Percentiles rank a stretch among this genome's conserved stretches.
phyloP scores from a whole-genome alignment of 768 basidiomycete species.

The Tylopilus plumbeoviolaceoides region DNA sequence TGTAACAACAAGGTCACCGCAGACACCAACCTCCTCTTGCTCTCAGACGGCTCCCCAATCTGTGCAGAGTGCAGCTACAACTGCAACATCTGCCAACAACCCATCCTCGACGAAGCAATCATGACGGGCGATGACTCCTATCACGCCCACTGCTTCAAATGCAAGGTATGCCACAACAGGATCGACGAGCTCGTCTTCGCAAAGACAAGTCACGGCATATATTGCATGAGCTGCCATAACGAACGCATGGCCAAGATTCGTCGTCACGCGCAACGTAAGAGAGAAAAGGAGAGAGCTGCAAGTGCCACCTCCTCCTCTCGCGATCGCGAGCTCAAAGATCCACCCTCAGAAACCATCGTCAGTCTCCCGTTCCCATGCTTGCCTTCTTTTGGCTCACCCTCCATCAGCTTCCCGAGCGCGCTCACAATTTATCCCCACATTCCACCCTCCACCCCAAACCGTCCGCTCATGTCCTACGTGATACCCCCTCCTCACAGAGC shows the following conservation, averaged over 20 bases:
- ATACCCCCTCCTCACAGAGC: conserved; percentile 23
- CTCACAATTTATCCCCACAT: conserved; percentile 1
- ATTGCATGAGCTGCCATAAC: conserved; percentile 98
- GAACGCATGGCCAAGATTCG: conserved; percentile 93
- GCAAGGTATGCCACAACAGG: conserved; percentile 87
- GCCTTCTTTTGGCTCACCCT: background rate
- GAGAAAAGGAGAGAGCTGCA: conserved; percentile 53
- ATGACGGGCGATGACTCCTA: conserved; percentile 99
- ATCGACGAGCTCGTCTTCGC: conserved; percentile 99
- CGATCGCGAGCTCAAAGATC: conserved; percentile 23
- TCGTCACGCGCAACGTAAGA: conserved; percentile 86
- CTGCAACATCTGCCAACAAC: conserved; percentile 90
- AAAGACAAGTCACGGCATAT: conserved; percentile 96
- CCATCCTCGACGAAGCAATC: conserved; percentile 97
- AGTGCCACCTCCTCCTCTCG: conserved; percentile 22
- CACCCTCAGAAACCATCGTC: conserved; percentile 41
- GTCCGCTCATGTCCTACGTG: conserved; percentile 22
- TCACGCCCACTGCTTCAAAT: conserved; percentile 98
- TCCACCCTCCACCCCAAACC: conserved; percentile 20
- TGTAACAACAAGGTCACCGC: conserved; percentile 90
- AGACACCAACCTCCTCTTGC: conserved; percentile 93
- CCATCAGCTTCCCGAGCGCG: conserved; percentile 10
- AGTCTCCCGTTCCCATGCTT: conserved; percentile 16
- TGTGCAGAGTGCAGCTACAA: conserved; percentile 91
- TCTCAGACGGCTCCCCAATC: conserved; percentile 97